Base-by-base conservation (phyloP, 2,329 filamentous ascomycete species). In the Xenosphaeropsis pyriputrescens region DNA sequence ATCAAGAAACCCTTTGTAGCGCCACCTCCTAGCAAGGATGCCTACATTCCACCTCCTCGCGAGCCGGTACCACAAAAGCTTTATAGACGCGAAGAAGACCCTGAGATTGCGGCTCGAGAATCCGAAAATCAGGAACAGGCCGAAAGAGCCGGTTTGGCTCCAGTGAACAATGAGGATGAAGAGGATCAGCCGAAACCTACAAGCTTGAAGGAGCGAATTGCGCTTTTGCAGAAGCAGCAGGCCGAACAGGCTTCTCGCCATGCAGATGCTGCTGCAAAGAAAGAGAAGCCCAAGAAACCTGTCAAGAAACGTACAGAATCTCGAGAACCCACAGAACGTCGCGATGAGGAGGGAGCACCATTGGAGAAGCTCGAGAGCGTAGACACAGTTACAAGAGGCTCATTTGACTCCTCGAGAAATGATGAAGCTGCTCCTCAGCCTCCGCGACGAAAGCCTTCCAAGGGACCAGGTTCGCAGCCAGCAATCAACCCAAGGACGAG, bases 1-100 rank as follows among this genome's bases (percentile, higher is more conserved):
- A 78, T 98, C 59, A 95, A 89, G 68, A 96, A 96, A 60, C 86
- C 89, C 0, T 98, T 95, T 51, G 88, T 98, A 40, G 85, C 91
- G 3, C 86, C 91, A 37, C 91, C 91, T 14, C 91, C 91, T 1
- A 94, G 86, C 57, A 81, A 85, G 47, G 81, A 95, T 62, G 82
- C 89, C 17, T 98, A 85, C 52, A 71, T 98, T 8, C 85, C 91
- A 17, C 78, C 83, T 4, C 68, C 71, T 19, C 74, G 78, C 16
- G 81, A 91, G 44, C 61, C 70, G 13, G 77, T 80, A 1, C 70
- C 79, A 5, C 69, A 79, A 35, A 93, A 80, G 61, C 58, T 86
- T 16, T 94, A 95, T 55, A 75, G 78, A 39, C 73, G 91, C 34
- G 88, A 96, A 6, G 89, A 95, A 55, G 88, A 95, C 46, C 81